Conservation (phyloP, 2,329 filamentous ascomycete species). For the Aspergillus sergii region DNA sequence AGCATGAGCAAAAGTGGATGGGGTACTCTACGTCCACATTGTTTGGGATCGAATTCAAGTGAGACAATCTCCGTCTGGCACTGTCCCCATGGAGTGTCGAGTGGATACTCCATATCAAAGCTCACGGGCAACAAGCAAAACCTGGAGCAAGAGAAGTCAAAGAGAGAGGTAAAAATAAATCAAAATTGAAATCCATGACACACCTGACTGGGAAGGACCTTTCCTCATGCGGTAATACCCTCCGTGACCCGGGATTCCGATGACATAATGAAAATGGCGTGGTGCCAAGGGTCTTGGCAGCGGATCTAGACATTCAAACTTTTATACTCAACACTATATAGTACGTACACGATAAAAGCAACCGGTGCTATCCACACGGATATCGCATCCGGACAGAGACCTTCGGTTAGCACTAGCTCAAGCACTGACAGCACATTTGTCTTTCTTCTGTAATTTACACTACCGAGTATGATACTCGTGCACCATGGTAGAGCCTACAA, state of each 20-base stretch:
- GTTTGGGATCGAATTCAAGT: neutral
- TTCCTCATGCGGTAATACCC: constrained; percentile 4
- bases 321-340: neutral
- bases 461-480: too few relatives aligned
- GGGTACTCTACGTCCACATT: neutral
- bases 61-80: neutral
- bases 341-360: neutral
- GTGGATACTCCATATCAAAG: neutral
- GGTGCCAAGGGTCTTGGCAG: constrained; percentile 9
- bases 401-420: neutral
- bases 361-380: neutral
- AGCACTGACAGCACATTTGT: neutral
- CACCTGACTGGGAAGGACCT: neutral
- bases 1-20: neutral
- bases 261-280: neutral
- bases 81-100: neutral
- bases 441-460: neutral
- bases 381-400: neutral
- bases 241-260: constrained; percentile 5
- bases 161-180: neutral
- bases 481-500: too few relatives aligned
- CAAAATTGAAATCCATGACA: neutral
- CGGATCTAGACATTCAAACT: constrained; percentile 1
- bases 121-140: neutral
- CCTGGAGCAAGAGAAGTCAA: neutral